Evolutionary conservation across 768 basidiomycete species (phyloP).

Genomic region (Leccinum longicurvipes): DNA sequence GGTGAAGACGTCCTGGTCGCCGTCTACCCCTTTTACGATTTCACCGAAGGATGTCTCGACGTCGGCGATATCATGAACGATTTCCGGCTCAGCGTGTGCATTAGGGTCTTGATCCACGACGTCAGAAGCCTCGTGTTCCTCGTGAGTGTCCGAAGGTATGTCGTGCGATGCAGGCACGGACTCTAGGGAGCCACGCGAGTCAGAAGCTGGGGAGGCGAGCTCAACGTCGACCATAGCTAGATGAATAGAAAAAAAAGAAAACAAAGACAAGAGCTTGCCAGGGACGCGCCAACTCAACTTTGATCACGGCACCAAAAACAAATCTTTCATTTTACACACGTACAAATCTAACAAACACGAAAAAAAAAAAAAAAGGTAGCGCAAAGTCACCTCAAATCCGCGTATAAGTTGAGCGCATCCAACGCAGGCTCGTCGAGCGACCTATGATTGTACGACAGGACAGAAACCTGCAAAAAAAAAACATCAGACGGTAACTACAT

Average conservation of each 20-base stretch:
- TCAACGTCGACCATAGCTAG: conserved; percentile 40
- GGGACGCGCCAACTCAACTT: conserved; percentile 14
- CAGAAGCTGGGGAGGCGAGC: conserved; percentile 11
- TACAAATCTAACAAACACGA: conserved; percentile 11
- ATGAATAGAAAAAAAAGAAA: conserved; percentile 13
- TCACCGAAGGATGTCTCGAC: conserved; percentile 16
- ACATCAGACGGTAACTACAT: conserved; percentile 5
- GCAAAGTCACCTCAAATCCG: conserved; percentile 34
- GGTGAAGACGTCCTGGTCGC: conserved; percentile 16
- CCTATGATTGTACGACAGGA: conserved; percentile 82
- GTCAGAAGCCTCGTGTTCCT: conserved; percentile 39
- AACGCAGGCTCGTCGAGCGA: conserved; percentile 74
- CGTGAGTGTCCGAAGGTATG: conserved; percentile 25
- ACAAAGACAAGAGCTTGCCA: conserved; percentile 1
- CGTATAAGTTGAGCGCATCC: conserved; percentile 69
- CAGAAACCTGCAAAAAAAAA: conserved; percentile 56
- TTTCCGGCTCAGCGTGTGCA: conserved; percentile 18
- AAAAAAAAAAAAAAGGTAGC: conserved; percentile 3
- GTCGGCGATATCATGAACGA: conserved; percentile 19
- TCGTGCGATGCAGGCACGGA: conserved; percentile 19
- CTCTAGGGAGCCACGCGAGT: conserved; percentile 21
- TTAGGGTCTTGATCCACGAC: conserved; percentile 29
- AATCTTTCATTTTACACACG: conserved; percentile 13
- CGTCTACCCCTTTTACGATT: conserved; percentile 10
- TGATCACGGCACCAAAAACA: conserved; percentile 8